phyloP scores from a whole-genome alignment of 805 yeast species.

The Metschnikowia gelsemii region DNA sequence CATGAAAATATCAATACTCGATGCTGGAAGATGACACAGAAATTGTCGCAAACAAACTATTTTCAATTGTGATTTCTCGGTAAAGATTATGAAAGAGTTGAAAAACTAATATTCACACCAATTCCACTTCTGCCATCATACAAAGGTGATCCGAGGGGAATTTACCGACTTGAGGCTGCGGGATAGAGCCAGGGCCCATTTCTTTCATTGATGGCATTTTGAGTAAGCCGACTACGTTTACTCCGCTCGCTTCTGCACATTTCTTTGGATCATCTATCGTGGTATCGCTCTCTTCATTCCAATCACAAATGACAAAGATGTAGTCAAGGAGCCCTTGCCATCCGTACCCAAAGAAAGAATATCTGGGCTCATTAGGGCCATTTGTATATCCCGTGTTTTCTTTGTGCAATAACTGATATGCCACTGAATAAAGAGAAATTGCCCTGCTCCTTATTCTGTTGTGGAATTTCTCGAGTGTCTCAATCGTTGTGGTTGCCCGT shows the following conservation, averaged over 20 bases:
- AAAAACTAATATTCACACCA: neutral
- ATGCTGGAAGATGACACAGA: too few relatives aligned
- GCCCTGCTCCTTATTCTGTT: neutral
- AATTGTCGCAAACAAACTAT: too few relatives aligned
- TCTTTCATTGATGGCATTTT: neutral
- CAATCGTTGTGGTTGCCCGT: neutral
- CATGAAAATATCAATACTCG: too few relatives aligned
- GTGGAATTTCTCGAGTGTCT: neutral
- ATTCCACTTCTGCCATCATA: constrained; percentile 1
- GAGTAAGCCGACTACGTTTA: neutral
- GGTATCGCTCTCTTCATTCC: neutral
- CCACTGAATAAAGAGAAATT: neutral
- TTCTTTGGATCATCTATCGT: neutral
- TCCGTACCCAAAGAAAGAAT: neutral
- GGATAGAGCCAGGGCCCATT: neutral
- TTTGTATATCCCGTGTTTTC: constrained; percentile 34
- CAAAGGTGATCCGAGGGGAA: neutral
- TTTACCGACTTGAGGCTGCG: neutral
- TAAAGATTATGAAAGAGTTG: too few relatives aligned
- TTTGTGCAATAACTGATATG: neutral
- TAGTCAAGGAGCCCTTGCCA: constrained; percentile 3
- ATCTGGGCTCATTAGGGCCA: neutral
- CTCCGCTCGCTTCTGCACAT: neutral
- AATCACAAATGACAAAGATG: neutral
- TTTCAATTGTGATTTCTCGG: too few relatives aligned